Conservation (phyloP, 495 filamentous ascomycete species). For the Ramalina peruviana region DNA sequence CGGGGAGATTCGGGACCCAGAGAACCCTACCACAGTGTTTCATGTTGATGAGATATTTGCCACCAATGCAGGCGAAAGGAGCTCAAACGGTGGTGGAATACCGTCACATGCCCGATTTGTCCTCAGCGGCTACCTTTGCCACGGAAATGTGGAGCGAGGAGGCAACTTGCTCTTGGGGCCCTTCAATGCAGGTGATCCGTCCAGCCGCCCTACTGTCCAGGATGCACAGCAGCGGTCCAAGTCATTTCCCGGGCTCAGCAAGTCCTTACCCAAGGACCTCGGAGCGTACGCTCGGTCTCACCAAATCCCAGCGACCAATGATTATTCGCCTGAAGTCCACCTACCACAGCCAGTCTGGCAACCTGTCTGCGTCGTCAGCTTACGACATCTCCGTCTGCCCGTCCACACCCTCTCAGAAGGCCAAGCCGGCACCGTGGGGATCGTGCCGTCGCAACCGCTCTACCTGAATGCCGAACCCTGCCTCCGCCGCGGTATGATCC, state of each 20-base stretch:
- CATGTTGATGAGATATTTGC: conserved; percentile 78
- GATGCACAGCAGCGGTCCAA: conserved; percentile 6
- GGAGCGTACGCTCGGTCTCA: neutral
- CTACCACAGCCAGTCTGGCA: conserved; percentile 37
- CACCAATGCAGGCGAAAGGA: conserved; percentile 27
- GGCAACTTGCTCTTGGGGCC: conserved; percentile 72
- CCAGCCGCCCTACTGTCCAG: conserved; percentile 11
- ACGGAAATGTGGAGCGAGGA: conserved; percentile 64
- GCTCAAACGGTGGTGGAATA: conserved; percentile 28
- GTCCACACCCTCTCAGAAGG: conserved; percentile 62
- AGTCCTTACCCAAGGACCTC: neutral
- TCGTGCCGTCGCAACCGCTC: conserved; percentile 33
- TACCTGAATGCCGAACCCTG: conserved; percentile 17
- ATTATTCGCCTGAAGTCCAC: neutral
- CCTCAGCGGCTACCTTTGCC: conserved; percentile 67
- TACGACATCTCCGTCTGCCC: conserved; percentile 76
- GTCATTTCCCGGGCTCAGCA: conserved; percentile 12
- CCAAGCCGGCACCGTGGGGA: conserved; percentile 82
- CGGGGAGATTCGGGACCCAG: conserved; percentile 13
- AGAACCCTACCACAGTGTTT: conserved; percentile 50
- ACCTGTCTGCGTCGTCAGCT: conserved; percentile 62
- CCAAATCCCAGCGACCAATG: conserved; percentile 1
- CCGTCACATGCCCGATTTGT: conserved; percentile 39
- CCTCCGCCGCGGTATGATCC: conserved; percentile 74
- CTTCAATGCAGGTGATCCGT: conserved; percentile 32